phyloP scores from a whole-genome alignment of 768 basidiomycete species.

The Cyathus striatus region DNA sequence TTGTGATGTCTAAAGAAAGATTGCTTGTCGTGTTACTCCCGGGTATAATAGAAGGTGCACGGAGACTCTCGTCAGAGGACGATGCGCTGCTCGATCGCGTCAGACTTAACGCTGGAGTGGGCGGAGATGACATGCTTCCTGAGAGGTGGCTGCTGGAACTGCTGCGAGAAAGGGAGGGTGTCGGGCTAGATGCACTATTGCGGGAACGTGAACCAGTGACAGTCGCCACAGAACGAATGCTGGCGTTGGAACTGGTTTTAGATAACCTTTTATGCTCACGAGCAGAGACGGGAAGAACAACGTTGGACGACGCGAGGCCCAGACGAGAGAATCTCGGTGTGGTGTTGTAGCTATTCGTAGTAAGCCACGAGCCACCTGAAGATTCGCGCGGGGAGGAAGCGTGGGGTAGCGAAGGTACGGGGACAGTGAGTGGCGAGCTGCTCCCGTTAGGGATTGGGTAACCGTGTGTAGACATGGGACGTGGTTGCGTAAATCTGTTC shows the following conservation, averaged over 20 bases:
- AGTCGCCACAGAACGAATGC: background rate
- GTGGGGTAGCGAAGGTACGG: background rate
- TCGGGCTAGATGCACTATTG: conserved; percentile 6
- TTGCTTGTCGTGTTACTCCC: conserved; percentile 1
- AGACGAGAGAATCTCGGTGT: conserved; percentile 38
- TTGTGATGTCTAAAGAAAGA: conserved; percentile 4
- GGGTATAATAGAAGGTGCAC: background rate
- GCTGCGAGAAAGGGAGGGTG: background rate
- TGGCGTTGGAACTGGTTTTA: background rate
- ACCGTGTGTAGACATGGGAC: background rate
- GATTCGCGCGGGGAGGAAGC: conserved; percentile 5
- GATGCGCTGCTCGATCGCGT: conserved; percentile 2
- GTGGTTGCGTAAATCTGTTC: background rate
- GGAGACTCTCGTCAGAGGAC: conserved; percentile 5
- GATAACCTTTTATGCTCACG: conserved; percentile 18
- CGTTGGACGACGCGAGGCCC: conserved; percentile 22
- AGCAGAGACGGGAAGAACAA: conserved; percentile 37
- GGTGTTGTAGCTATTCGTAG: conserved; percentile 24
- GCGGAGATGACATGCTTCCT: background rate
- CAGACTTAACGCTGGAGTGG: background rate
- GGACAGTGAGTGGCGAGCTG: background rate
- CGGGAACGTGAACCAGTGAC: background rate
- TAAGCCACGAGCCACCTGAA: conserved; percentile 28
- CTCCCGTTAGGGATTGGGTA: background rate
- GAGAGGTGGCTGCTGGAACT: background rate